phyloP scores from a whole-genome alignment of 345 rosid species.

The Angophora floribunda region DNA sequence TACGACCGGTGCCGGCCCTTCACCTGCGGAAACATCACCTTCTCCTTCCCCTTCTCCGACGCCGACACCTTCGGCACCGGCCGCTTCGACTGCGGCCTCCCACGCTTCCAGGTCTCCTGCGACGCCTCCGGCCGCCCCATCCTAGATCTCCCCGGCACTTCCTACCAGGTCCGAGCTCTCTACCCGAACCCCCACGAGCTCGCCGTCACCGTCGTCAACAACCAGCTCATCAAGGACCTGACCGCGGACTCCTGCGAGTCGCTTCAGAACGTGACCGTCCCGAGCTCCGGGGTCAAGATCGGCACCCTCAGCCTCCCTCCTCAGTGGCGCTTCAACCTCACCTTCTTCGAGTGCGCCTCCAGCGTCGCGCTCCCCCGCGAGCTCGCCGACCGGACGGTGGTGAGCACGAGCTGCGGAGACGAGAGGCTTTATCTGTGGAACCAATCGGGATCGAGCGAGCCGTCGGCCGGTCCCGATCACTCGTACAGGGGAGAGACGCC shows the following conservation, averaged over 20 bases:
- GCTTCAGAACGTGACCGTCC: conserved; percentile 3
- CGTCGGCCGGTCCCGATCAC: neutral
- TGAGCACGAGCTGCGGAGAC: conserved; percentile 1
- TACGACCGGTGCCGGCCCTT: conserved; percentile 9
- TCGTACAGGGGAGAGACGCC: neutral
- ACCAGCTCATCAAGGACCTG: conserved; percentile 4
- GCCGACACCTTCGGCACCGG: neutral
- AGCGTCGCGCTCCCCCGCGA: neutral
- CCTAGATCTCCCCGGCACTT: neutral
- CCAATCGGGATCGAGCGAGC: too few species aligned
- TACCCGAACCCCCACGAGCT: neutral
- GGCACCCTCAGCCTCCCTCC: conserved; percentile 5
- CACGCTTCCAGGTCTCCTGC: conserved; percentile 17
- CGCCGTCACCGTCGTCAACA: conserved; percentile 6
- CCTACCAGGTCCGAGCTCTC: conserved; percentile 1
- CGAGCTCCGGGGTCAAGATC: neutral
- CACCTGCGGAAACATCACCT: conserved; percentile 14
- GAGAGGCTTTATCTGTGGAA: neutral
- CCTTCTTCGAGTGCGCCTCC: conserved; percentile 5
- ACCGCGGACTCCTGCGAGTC: conserved; percentile 3
- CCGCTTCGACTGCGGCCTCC: conserved; percentile 14
- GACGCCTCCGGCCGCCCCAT: neutral
- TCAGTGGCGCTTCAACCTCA: neutral
- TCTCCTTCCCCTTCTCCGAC: conserved; percentile 26
- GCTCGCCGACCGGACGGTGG: neutral